phyloP scores from a whole-genome alignment of 176 grass and related monocot genomes.

The Oryza brachyantha region DNA sequence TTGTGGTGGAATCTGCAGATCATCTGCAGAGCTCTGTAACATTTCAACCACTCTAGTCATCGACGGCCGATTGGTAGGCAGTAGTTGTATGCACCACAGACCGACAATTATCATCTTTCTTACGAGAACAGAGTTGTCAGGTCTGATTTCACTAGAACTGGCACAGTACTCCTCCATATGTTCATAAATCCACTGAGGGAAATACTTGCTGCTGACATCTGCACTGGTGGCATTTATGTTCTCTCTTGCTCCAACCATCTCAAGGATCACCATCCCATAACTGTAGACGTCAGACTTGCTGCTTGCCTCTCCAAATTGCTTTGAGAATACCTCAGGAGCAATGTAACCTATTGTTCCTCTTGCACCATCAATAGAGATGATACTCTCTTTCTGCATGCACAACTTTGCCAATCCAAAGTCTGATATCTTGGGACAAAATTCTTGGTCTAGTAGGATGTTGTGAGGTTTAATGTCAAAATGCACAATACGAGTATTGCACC shows the following conservation, averaged over 20 bases:
- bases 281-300: conserved; percentile 66
- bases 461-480: conserved; percentile 50
- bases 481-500: conserved; percentile 39
- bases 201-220: conserved; percentile 33
- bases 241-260: conserved; percentile 48
- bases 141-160: conserved; percentile 23
- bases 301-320: conserved; percentile 29
- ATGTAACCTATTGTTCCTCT: conserved; percentile 43
- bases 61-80: conserved; percentile 31
- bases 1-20: conserved; percentile 37
- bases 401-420: conserved; percentile 43
- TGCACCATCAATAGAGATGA: conserved; percentile 26
- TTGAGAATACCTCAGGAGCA: conserved; percentile 27
- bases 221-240: not conserved
- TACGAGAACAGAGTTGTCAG: conserved; percentile 29
- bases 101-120: conserved; percentile 49
- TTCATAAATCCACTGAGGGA: conserved; percentile 42
- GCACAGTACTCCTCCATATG: conserved; percentile 33
- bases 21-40: conserved; percentile 28
- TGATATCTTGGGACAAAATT: conserved; percentile 41
- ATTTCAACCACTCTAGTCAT: conserved; percentile 52
- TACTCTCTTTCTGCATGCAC: conserved; percentile 20
- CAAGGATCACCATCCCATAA: conserved; percentile 60
- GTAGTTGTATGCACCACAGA: conserved; percentile 56
- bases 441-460: conserved; percentile 29